Conservation (phyloP, 306 rosid species). For the Crotalaria pallida region DNA sequence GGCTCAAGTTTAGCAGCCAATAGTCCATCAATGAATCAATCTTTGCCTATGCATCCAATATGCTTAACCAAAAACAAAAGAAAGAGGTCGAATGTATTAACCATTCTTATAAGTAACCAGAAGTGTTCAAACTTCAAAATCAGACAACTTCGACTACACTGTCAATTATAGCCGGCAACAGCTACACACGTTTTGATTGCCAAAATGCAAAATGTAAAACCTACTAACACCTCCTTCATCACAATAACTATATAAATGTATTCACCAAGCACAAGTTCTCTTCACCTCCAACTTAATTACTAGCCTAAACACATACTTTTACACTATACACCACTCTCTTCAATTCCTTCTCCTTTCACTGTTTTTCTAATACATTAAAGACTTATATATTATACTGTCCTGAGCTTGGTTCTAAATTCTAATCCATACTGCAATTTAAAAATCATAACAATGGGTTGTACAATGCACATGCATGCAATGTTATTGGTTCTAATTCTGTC, state of each 20-base stretch:
- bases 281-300: not conserved
- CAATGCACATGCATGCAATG: not conserved
- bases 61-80: not conserved
- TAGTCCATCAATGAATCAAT: not conserved
- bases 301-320: not conserved
- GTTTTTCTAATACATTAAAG: not conserved
- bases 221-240: constrained; percentile 18
- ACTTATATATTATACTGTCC: not conserved
- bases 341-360: not conserved
- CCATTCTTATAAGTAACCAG: not conserved
- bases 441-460: not conserved
- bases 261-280: not conserved
- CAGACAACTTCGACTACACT: constrained; percentile 1
- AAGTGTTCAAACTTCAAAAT: constrained; percentile 28
- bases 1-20: not conserved
- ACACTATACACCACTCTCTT: not conserved
- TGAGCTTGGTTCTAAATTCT: not conserved
- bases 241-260: constrained; percentile 5
- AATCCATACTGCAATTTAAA: not conserved
- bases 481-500: constrained; percentile 27
- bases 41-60: not conserved
- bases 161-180: not conserved
- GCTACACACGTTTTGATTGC: constrained; percentile 24
- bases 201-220: constrained; percentile 27
- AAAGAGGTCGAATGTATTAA: not conserved